Evolutionary conservation across 768 basidiomycete genomes (phyloP).

Genomic region (Cubamyces sp.): DNA sequence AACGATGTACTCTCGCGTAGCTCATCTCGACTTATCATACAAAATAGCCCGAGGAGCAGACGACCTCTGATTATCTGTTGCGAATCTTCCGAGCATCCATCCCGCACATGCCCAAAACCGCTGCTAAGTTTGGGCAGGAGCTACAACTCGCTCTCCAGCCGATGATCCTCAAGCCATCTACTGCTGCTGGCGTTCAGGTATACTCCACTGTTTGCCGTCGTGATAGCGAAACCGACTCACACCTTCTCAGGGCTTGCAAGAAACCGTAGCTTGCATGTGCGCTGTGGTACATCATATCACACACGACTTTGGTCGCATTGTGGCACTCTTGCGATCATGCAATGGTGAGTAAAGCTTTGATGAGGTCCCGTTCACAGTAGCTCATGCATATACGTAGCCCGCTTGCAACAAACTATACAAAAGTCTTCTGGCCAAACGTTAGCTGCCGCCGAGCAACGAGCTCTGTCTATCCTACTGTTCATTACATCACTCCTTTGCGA

Average conservation of each 20-base stretch:
- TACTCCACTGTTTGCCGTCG: conserved; percentile 21
- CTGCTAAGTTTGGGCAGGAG: conserved; percentile 85
- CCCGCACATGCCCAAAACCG: conserved; percentile 88
- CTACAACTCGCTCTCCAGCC: conserved; percentile 81
- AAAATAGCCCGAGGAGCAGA: conserved; percentile 76
- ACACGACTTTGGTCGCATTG: conserved; percentile 78
- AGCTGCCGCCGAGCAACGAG: conserved; percentile 51
- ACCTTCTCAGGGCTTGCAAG: conserved; percentile 72
- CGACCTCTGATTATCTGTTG: conserved; percentile 83
- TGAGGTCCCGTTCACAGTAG: too few species aligned
- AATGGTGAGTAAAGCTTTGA: conserved; percentile 54
- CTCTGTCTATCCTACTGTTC: conserved; percentile 73
- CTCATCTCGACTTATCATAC: conserved; percentile 10
- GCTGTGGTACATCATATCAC: conserved; percentile 83
- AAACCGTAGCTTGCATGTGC: conserved; percentile 92
- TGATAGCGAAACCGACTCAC: not conserved
- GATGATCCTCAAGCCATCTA: conserved; percentile 88
- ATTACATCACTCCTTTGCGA: conserved; percentile 87
- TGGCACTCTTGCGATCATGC: conserved; percentile 84
- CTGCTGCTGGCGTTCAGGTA: conserved; percentile 68
- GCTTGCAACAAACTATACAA: conserved; percentile 61
- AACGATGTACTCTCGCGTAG: not conserved
- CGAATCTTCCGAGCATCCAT: conserved; percentile 87
- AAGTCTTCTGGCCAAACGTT: conserved; percentile 47
- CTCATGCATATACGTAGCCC: conserved; percentile 42